Base-by-base conservation (phyloP, 495 filamentous ascomycete species). In the Pyrenula aspistea region DNA sequence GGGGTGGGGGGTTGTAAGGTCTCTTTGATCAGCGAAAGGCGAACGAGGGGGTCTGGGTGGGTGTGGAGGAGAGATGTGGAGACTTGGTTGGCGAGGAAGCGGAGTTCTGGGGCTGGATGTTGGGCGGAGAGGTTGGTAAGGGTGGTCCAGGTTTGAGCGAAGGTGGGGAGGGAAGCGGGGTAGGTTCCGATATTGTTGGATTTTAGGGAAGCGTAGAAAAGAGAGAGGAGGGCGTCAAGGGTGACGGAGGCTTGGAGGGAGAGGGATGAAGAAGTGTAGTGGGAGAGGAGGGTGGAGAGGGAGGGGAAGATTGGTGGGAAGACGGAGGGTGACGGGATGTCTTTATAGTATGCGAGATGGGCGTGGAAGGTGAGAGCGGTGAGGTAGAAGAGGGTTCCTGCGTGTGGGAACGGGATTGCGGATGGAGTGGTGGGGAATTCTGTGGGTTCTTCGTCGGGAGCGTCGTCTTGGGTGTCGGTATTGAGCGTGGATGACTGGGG, bases 11-110 rank as follows among this genome's bases (percentile, higher is more conserved):
- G 8, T 4, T 4, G 4, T 24, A 97, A 74, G 2, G 92, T 84
- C 51, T 88, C 84, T 49, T 82, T 78, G 11, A 97, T 85, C 57
- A 95, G 86, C 2, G 83, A 79, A 48, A 94, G 78, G 1, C 90
- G 79, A 24, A 81, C 77, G 0, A 79, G 67, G 49, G 86, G 79
- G 1, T 83, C 80, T 1, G 91, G 89, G 62, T 96, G 83, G 21
- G 80, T 78, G 67, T 90, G 88, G 1, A 97, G 75, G 36, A 95
- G 70, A 1, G 72, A 73, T 0, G 83, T 80, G 12, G 91, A 85
- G 10, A 96, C 83, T 25, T 76, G 73, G 54, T 91, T 88, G 1
- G 92, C 84, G 0, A 85, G 78, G 63, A 84, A 88, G 51, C 89
- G 78, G 57, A 89, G 71, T 47, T 79, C 72, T 59, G 89, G 72